phyloP scores from a whole-genome alignment of 495 filamentous ascomycete genomes.

The Xylaria curta region DNA sequence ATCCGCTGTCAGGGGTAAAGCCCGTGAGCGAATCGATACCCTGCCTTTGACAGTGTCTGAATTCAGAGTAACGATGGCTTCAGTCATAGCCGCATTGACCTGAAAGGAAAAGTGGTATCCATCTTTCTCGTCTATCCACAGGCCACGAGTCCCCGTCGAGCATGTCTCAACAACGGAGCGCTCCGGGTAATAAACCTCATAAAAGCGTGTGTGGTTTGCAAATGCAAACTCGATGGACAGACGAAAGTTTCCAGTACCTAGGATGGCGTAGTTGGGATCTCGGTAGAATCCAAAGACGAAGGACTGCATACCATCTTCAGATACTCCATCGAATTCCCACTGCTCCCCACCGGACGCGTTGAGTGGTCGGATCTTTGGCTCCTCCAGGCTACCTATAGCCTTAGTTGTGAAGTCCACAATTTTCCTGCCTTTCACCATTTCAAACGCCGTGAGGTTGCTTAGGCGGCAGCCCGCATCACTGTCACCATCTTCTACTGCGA shows the following conservation, averaged over 20 bases:
- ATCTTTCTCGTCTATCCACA: neutral
- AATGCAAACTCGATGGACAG: constrained; percentile 30
- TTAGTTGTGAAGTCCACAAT: neutral
- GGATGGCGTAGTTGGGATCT: constrained; percentile 30
- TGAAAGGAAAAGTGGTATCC: neutral
- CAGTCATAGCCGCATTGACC: neutral
- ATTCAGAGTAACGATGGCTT: neutral
- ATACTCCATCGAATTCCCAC: neutral
- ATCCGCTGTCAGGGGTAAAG: neutral
- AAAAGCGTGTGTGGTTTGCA: constrained; percentile 30
- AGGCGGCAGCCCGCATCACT: neutral
- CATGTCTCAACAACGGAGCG: neutral
- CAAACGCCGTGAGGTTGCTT: neutral
- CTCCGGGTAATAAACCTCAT: constrained; percentile 15
- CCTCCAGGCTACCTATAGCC: neutral
- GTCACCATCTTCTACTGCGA: neutral
- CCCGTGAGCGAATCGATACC: neutral
- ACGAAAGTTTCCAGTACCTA: constrained; percentile 33
- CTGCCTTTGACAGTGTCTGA: neutral
- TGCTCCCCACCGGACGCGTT: neutral
- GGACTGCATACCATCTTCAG: constrained; percentile 18
- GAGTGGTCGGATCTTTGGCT: neutral
- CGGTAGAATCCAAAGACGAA: constrained; percentile 33
- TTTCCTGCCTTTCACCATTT: neutral
- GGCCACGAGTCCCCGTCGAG: neutral